Evolutionary conservation across 768 basidiomycete species (phyloP).

Genomic region (Leccinum subgranulosum): DNA sequence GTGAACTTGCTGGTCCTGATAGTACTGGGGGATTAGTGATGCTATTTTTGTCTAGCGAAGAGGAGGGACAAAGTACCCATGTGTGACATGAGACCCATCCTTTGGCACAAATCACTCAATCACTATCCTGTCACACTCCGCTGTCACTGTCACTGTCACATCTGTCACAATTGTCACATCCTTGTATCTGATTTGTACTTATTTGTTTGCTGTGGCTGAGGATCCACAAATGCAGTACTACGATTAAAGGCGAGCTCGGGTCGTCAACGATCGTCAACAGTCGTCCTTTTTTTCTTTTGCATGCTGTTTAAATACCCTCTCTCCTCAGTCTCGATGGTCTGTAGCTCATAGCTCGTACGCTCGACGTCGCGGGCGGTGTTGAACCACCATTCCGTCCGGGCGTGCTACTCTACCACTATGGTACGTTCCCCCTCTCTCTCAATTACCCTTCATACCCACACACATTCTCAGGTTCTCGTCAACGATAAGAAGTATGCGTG

Average conservation of each 20-base stretch:
- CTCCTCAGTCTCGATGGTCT: conserved; percentile 26
- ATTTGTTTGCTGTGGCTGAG: conserved; percentile 27
- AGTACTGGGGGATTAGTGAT: too few species aligned
- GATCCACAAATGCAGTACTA: conserved; percentile 7
- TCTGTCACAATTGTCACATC: not conserved
- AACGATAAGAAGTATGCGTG: conserved; percentile 81
- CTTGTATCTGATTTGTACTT: conserved; percentile 11
- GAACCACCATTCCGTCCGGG: conserved; percentile 36
- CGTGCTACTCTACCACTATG: conserved; percentile 29
- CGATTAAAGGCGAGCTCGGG: conserved; percentile 26
- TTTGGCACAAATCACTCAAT: conserved; percentile 33
- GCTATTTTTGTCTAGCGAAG: not conserved
- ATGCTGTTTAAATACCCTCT: conserved; percentile 47
- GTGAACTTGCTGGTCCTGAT: too few species aligned
- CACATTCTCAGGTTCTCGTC: conserved; percentile 55
- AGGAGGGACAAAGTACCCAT: conserved; percentile 9
- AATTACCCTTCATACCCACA: not conserved
- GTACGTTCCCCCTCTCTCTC: conserved; percentile 30
- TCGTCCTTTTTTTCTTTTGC: conserved; percentile 27
- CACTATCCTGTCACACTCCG: conserved; percentile 3
- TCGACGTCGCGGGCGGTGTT: conserved; percentile 58
- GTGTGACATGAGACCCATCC: conserved; percentile 10
- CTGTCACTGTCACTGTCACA: conserved; percentile 13
- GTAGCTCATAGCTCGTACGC: conserved; percentile 46
- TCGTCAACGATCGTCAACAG: conserved; percentile 55